These are phyloP conservation scores for Ogataea paradorogensis DNA, from an alignment of 805 yeast species.

Conservation along the genomic window DNA sequence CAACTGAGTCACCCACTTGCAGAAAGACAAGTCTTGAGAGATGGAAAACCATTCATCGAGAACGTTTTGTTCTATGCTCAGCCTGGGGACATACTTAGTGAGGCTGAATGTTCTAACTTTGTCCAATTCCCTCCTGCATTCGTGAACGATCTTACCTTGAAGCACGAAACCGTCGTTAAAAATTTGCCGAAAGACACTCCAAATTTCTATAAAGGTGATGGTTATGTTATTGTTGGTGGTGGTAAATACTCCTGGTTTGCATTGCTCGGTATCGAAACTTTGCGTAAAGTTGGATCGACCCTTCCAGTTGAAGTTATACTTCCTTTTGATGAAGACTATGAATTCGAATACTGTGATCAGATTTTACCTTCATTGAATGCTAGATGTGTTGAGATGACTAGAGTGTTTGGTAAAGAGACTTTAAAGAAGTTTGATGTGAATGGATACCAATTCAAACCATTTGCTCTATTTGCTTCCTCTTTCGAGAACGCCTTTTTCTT, in stretches of 20 bases:
- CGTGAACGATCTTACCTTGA: slow-evolving; percentile 32
- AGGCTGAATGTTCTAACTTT: slow-evolving; percentile 25
- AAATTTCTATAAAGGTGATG: slow-evolving; percentile 32
- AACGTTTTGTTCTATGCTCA: slow-evolving; percentile 30
- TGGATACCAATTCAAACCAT: slow-evolving; percentile 67
- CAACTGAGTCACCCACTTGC: slow-evolving; percentile 31
- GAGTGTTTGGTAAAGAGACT: slow-evolving; percentile 56
- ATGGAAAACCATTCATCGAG: slow-evolving; percentile 34
- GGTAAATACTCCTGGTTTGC: slow-evolving; percentile 75
- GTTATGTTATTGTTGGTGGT: slow-evolving; percentile 78
- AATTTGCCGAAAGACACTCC: slow-evolving; percentile 30
- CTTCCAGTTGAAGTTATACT: slow-evolving; percentile 82
- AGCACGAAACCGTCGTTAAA: slow-evolving; percentile 31
- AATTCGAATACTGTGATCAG: slow-evolving; percentile 63
- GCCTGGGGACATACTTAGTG: slow-evolving; percentile 27
- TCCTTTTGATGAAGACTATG: slow-evolving; percentile 68
- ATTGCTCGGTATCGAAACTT: slow-evolving; percentile 57
- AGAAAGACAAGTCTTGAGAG: slow-evolving; percentile 29
- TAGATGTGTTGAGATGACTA: slow-evolving; percentile 62
- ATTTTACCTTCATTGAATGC: slow-evolving; percentile 63
- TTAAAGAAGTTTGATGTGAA: slow-evolving; percentile 47
- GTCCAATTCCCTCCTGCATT: slow-evolving; percentile 32
- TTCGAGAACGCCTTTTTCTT: slow-evolving; percentile 69
- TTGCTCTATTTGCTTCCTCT: slow-evolving; percentile 68
- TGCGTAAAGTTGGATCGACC: slow-evolving; percentile 63